These are phyloP conservation scores for Aspergillus nomiae DNA, from an alignment of 2,329 filamentous ascomycete species.

Conservation along the genomic window DNA sequence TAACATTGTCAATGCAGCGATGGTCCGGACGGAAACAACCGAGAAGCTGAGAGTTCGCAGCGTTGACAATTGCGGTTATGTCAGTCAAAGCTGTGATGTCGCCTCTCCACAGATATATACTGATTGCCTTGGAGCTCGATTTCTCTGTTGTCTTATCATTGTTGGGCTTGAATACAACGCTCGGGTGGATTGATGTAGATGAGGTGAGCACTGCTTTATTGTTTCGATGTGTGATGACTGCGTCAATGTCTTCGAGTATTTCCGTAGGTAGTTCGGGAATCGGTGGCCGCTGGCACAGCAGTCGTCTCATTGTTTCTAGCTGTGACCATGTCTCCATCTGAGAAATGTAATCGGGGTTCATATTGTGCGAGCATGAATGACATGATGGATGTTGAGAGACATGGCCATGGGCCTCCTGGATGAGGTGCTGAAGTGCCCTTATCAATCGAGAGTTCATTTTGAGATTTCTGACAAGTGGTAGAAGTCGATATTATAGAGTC, in stretches of 20 bases:
- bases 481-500: not conserved
- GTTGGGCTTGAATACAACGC: not conserved
- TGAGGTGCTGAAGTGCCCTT: not conserved
- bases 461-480: not conserved
- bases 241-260: conserved; percentile 14
- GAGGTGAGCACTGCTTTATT: conserved; percentile 15
- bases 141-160: not conserved
- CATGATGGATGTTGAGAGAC: not conserved
- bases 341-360: not conserved
- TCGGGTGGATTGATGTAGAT: conserved; percentile 9
- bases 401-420: not conserved
- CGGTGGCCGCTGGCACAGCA: conserved; percentile 16
- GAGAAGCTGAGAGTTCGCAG: conserved; percentile 22
- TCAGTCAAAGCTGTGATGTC: conserved; percentile 24
- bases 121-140: not conserved
- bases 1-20: conserved; percentile 28
- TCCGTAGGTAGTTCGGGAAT: conserved; percentile 7
- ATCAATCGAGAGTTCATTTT: not conserved
- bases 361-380: not conserved
- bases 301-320: conserved; percentile 13
- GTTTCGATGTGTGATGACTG: conserved; percentile 14
- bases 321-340: conserved; percentile 20
- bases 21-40: conserved; percentile 27
- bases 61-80: conserved; percentile 27
- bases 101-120: conserved; percentile 22